Percentiles rank a stretch among this genome's conserved stretches.
phyloP scores from a whole-genome alignment of 345 rosid species.

The Lenwebbia sp. region DNA sequence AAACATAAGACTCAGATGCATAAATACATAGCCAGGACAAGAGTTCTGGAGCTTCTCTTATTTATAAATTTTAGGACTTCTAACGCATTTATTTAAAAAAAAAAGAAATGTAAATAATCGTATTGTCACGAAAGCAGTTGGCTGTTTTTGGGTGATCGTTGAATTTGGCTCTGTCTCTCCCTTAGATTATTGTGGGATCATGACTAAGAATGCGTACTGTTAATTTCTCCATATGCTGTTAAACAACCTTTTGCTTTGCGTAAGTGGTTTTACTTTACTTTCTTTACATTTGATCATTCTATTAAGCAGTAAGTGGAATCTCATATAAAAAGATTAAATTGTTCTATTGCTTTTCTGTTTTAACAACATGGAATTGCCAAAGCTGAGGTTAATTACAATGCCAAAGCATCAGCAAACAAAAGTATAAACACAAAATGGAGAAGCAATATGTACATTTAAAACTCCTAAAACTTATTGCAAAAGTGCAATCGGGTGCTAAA shows the following conservation, averaged over 20 bases:
- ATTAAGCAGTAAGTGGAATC: neutral
- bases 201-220: neutral
- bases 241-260: neutral
- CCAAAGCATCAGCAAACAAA: neutral
- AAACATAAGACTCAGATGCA: neutral
- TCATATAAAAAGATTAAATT: neutral
- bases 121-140: no score
- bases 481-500: neutral
- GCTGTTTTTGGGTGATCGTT: no score
- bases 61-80: neutral
- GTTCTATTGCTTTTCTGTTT: neutral
- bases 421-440: neutral
- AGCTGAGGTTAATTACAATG: neutral
- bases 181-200: neutral
- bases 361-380: neutral
- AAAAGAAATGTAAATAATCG: no score
- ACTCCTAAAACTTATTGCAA: neutral
- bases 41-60: neutral
- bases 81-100: no score
- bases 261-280: neutral
- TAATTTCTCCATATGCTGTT: neutral
- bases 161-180: neutral
- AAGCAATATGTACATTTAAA: neutral
- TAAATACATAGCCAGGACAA: neutral
- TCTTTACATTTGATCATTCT: neutral